These are phyloP conservation scores for Stenocarpella maydis DNA, from an alignment of 2,329 filamentous ascomycete genomes.

Conservation along the genomic window DNA sequence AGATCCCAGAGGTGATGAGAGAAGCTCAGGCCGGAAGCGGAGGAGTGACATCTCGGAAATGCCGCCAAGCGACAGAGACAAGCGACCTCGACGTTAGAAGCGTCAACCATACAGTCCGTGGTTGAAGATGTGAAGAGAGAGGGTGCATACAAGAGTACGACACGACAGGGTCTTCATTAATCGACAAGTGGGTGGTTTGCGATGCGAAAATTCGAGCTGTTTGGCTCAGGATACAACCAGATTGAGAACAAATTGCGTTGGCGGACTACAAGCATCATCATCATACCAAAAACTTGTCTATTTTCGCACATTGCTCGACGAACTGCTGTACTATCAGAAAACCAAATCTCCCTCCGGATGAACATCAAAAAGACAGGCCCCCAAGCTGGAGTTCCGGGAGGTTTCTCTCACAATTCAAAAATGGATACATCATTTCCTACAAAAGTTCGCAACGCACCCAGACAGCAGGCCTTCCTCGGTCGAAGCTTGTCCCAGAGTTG, in stretches of 20 bases:
- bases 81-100: constrained; percentile 60
- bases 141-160: neutral
- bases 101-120: neutral
- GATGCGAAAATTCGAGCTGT: constrained; percentile 8
- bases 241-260: constrained; percentile 19
- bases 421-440: constrained; percentile 12
- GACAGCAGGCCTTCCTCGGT: neutral
- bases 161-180: neutral
- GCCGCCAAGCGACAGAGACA: constrained; percentile 56
- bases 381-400: neutral
- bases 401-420: neutral
- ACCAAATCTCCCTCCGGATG: constrained; percentile 11
- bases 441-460: neutral
- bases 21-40: constrained; percentile 48
- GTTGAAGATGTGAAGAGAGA: constrained; percentile 5
- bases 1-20: constrained; percentile 47
- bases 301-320: constrained; percentile 25
- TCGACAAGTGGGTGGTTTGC: neutral
- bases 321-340: constrained; percentile 19
- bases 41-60: constrained; percentile 57
- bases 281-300: neutral
- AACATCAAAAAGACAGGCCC: constrained; percentile 13
- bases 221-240: constrained; percentile 25
- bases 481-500: neutral
- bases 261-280: constrained; percentile 20